These are phyloP conservation scores for Cercospora sp. DNA, from an alignment of 2,329 filamentous ascomycete species.

Conservation along the genomic window DNA sequence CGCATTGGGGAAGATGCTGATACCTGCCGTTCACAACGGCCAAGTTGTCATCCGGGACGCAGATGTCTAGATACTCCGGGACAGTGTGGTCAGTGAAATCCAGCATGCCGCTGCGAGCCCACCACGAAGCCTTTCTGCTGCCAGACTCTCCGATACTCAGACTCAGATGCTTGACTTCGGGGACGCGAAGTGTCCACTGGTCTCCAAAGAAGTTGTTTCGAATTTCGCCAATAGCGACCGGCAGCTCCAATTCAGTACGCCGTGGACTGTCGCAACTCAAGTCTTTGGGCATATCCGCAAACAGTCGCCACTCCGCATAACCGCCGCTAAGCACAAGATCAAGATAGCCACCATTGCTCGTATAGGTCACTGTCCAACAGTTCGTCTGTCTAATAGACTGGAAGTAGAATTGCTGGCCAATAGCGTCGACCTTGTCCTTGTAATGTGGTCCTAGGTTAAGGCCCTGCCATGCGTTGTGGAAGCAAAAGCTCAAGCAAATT, in stretches of 20 bases:
- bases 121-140: slow-evolving; percentile 39
- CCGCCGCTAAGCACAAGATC: slow-evolving; percentile 38
- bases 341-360: slow-evolving; percentile 39
- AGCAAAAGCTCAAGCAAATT: slow-evolving; percentile 21
- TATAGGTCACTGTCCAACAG: slow-evolving; percentile 47
- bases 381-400: slow-evolving; percentile 35
- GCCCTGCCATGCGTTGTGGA: background rate
- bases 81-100: slow-evolving; percentile 46
- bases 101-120: slow-evolving; percentile 40
- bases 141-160: slow-evolving; percentile 31
- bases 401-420: slow-evolving; percentile 41
- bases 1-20: slow-evolving; percentile 55
- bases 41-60: slow-evolving; percentile 26
- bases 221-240: slow-evolving; percentile 31
- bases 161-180: slow-evolving; percentile 16
- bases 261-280: slow-evolving; percentile 28
- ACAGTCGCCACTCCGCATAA: slow-evolving; percentile 35
- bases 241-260: slow-evolving; percentile 28
- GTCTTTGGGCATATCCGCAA: slow-evolving; percentile 23
- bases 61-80: slow-evolving; percentile 47
- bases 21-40: slow-evolving; percentile 53
- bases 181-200: slow-evolving; percentile 47
- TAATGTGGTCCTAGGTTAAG: too few relatives aligned
- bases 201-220: slow-evolving; percentile 40
- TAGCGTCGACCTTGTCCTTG: slow-evolving; percentile 23